Base-by-base conservation (phyloP, 768 basidiomycete species). In the Boletus subparvulus region DNA sequence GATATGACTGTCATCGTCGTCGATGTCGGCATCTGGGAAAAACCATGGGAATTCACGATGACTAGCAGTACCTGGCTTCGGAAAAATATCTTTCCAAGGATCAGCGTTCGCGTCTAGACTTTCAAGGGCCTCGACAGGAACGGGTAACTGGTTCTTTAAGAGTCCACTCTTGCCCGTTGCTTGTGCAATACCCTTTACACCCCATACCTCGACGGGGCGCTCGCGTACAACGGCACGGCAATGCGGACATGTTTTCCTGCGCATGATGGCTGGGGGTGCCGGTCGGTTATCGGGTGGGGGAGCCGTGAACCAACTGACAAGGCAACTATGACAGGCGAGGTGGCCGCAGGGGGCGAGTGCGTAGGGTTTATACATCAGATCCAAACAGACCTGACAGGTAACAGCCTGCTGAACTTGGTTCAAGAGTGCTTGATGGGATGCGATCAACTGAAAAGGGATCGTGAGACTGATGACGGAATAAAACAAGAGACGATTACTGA, bases 331-430 rank as follows among this genome's bases (percentile, higher is more conserved):
- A 63, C 89, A 92, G 4, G 83, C 82, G 47, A 88, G 75, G 59
- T 90, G 88, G 6, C 90, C 89, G 55, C 89, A 92, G 1, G 89
- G 88, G 0, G 86, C 79, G 19, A 90, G 81, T 0, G 88, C 84
- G 60, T 83, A 92, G 0, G 90, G 89, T 60, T 81, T 83, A 68
- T 87, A 77, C 68, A 92, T 77, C 24, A 88, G 74, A 62, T 90
- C 88, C 28, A 91, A 75, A 65, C 90, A 92, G 58, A 92, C 86
- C 68, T 91, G 87, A 58, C 90, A 92, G 13, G 83, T 87, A 26
- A 90, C 69, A 0, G 85, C 79, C 58, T 87, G 83, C 10, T 84
- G 82, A 42, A 89, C 62, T 54, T 83, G 75, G 4, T 68, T 67
- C n/a, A 88, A 61, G 24, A 84, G 73, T 10, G 73, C 62, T 72